These are phyloP conservation scores for Dactylellina leptospora DNA, from an alignment of 2,329 filamentous ascomycete genomes.

Conservation along the genomic window DNA sequence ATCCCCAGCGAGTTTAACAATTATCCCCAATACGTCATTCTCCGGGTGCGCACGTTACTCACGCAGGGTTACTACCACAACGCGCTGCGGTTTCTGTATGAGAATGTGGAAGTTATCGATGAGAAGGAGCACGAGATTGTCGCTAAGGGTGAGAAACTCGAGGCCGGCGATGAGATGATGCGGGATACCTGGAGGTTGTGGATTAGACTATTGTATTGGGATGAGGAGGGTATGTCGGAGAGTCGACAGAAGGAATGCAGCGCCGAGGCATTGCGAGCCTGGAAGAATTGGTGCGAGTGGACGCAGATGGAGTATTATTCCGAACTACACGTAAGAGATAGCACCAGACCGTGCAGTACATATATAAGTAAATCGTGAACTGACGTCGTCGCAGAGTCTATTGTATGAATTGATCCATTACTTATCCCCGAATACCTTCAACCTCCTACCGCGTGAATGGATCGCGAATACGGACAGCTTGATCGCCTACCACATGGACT, in stretches of 20 bases:
- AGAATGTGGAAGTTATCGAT: constrained; percentile 44
- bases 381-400: constrained; percentile 8
- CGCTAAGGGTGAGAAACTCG: constrained; percentile 8
- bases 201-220: constrained; percentile 46
- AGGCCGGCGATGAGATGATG: constrained; percentile 51
- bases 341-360: background rate
- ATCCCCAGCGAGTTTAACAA: constrained; percentile 48
- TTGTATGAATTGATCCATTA: constrained; percentile 49
- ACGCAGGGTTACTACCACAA: constrained; percentile 50
- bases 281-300: constrained; percentile 49
- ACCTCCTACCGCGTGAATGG: constrained; percentile 42
- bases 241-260: constrained; percentile 16
- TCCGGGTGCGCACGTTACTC: constrained; percentile 36
- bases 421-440: constrained; percentile 27
- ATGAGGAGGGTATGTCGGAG: constrained; percentile 45
- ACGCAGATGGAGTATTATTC: constrained; percentile 49
- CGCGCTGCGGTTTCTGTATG: constrained; percentile 32
- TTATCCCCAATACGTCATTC: constrained; percentile 40
- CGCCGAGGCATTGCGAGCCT: constrained; percentile 30
- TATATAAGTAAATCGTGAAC: background rate
- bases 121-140: constrained; percentile 32
- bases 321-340: constrained; percentile 31
- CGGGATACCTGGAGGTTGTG: constrained; percentile 46
- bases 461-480: constrained; percentile 47
- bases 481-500: constrained; percentile 47